A percentile compares a stretch with the other conserved stretches of the same genome.
phyloP scores from a whole-genome alignment of 495 filamentous ascomycete species.

The Penicillium desertorum region DNA sequence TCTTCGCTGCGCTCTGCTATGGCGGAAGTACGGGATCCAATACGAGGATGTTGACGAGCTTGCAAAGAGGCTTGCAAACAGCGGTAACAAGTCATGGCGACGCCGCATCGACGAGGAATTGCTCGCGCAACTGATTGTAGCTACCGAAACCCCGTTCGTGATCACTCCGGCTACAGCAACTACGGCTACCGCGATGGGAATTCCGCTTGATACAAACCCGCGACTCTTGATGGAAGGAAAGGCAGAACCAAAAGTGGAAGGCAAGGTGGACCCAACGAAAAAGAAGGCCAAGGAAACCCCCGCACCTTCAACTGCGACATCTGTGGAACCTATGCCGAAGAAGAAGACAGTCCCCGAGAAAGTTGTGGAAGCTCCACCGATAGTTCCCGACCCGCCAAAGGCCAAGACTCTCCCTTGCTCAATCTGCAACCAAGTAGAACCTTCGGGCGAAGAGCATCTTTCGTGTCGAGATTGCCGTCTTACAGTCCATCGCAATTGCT shows the following conservation, averaged over 20 bases:
- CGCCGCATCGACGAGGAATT: conserved; percentile 88
- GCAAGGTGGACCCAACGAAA: conserved; percentile 46
- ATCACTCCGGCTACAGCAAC: conserved; percentile 48
- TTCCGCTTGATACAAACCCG: conserved; percentile 42
- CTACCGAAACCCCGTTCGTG: conserved; percentile 50
- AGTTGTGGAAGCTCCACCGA: conserved; percentile 54
- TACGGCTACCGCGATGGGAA: conserved; percentile 45
- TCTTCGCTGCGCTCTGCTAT: conserved; percentile 82
- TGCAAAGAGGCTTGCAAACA: conserved; percentile 80
- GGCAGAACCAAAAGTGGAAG: conserved; percentile 30
- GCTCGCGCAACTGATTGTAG: conserved; percentile 69
- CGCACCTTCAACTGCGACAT: conserved; percentile 45
- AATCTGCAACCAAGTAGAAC: conserved; percentile 74
- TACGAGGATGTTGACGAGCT: conserved; percentile 96
- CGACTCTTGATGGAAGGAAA: conserved; percentile 35
- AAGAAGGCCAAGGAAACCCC: conserved; percentile 58
- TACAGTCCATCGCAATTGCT: conserved; percentile 91
- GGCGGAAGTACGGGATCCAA: conserved; percentile 92
- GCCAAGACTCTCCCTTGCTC: conserved; percentile 79
- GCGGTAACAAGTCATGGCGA: conserved; percentile 83
- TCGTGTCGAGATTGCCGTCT: conserved; percentile 82
- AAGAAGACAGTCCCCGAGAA: conserved; percentile 60
- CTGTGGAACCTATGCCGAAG: conserved; percentile 55
- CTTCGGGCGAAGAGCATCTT: conserved; percentile 67
- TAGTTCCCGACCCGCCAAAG: conserved; percentile 70